Conservation (phyloP, 805 yeast species). For the Hermanozyma aechmeae region DNA sequence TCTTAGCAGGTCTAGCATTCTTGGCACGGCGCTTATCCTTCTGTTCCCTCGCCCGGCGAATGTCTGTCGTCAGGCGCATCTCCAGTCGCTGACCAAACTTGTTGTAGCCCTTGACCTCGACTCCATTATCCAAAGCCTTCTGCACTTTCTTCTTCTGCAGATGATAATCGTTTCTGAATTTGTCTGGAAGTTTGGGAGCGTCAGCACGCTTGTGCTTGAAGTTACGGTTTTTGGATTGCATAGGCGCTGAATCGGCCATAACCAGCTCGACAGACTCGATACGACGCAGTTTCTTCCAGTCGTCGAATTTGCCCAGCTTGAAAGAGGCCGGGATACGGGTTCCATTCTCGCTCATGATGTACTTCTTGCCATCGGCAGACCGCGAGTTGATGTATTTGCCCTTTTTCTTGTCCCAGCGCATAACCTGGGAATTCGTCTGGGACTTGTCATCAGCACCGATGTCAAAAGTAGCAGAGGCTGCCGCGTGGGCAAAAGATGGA, state of each 20-base stretch:
- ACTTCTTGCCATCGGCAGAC: constrained; percentile 68
- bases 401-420: constrained; percentile 89
- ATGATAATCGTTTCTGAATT: constrained; percentile 75
- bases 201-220: constrained; percentile 65
- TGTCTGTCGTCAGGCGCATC: constrained; percentile 59
- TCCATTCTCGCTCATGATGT: constrained; percentile 91
- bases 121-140: constrained; percentile 70
- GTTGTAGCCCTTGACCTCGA: constrained; percentile 58
- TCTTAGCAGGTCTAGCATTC: constrained; percentile 65
- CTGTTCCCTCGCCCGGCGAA: constrained; percentile 63
- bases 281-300: constrained; percentile 75
- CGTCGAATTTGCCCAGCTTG: constrained; percentile 84
- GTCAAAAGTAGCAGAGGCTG: constrained; percentile 80
- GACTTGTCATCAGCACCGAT: constrained; percentile 68
- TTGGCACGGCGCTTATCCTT: constrained; percentile 72
- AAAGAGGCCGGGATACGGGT: constrained; percentile 85
- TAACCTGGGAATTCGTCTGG: constrained; percentile 59
- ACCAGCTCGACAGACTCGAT: constrained; percentile 29
- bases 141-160: constrained; percentile 75
- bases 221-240: constrained; percentile 24
- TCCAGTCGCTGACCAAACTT: constrained; percentile 41
- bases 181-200: constrained; percentile 91
- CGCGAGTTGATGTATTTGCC: constrained; percentile 79
- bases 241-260: constrained; percentile 9
- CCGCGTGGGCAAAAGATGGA: constrained; percentile 70